Evolutionary conservation across 2,329 filamentous ascomycete genomes (phyloP).

Genomic region (Colletotrichum tabaci): DNA sequence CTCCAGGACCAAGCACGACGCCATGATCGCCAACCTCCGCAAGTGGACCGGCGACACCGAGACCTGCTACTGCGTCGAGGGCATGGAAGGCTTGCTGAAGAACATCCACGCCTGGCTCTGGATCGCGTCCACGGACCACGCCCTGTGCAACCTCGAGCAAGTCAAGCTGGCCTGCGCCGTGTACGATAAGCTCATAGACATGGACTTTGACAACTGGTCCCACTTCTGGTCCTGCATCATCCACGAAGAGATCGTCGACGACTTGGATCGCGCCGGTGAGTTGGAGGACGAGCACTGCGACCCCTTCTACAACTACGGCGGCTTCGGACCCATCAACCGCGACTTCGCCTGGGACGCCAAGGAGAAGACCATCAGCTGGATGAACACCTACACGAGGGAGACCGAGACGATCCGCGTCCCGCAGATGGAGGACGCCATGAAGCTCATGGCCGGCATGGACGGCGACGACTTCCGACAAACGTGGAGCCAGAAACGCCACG

Average conservation of each 20-base stretch:
- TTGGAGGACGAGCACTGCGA: neutral
- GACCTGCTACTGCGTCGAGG: neutral
- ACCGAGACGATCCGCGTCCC: neutral
- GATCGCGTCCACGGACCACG: neutral
- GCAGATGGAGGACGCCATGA: neutral
- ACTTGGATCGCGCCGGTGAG: no score
- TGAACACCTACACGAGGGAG: neutral
- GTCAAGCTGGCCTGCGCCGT: neutral
- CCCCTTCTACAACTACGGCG: neutral
- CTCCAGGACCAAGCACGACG: neutral
- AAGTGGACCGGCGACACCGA: neutral
- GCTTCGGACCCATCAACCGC: neutral
- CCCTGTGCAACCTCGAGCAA: neutral
- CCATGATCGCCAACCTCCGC: neutral
- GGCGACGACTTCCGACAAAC: neutral
- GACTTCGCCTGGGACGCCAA: neutral
- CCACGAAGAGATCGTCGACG: neutral
- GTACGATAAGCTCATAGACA: neutral
- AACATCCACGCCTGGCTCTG: neutral
- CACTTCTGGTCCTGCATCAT: neutral
- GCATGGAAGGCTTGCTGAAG: neutral
- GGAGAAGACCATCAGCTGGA: neutral
- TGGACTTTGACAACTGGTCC: neutral
- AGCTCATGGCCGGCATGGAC: neutral
- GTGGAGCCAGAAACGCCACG: neutral